These are phyloP conservation scores for Biscogniauxia mediterranea DNA, from an alignment of 2,329 filamentous ascomycete genomes.

Conservation along the genomic window DNA sequence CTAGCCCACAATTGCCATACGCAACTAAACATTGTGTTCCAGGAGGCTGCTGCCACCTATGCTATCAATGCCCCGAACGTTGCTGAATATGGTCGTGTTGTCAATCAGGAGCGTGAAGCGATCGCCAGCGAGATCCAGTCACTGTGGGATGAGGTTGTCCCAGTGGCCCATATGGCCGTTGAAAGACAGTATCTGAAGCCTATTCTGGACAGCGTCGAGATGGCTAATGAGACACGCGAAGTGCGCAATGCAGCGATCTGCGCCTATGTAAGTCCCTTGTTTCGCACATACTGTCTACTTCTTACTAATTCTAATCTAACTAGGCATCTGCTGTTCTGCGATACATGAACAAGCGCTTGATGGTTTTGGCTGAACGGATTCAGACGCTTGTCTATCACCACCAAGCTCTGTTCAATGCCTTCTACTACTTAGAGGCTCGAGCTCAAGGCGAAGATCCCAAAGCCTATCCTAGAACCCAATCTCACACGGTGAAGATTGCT, in stretches of 20 bases:
- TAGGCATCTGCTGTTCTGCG: constrained; percentile 26
- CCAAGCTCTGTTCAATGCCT: constrained; percentile 20
- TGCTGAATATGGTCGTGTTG: constrained; percentile 7
- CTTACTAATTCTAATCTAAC: neutral
- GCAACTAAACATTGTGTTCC: constrained; percentile 20
- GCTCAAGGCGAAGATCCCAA: neutral
- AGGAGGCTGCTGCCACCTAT: constrained; percentile 15
- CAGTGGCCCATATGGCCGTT: constrained; percentile 35
- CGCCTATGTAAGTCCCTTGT: constrained; percentile 18
- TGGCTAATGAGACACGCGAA: constrained; percentile 5
- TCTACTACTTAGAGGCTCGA: constrained; percentile 7
- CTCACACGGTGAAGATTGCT: neutral
- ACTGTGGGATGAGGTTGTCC: constrained; percentile 35
- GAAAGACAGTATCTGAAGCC: constrained; percentile 31
- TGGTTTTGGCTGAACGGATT: constrained; percentile 18
- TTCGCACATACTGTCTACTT: neutral
- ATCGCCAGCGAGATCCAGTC: constrained; percentile 32
- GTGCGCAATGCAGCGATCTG: constrained; percentile 17
- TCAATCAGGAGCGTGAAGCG: constrained; percentile 22
- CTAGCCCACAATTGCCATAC: constrained; percentile 24
- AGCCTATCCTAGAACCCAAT: neutral
- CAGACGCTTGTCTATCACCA: constrained; percentile 23
- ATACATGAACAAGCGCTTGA: constrained; percentile 28
- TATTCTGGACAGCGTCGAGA: constrained; percentile 16
- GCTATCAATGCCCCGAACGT: constrained; percentile 3